A percentile compares a stretch with the other conserved stretches of the same genome.
phyloP scores from a whole-genome alignment of 2,329 filamentous ascomycete species.

The Cephalotrichum gorgonifer region DNA sequence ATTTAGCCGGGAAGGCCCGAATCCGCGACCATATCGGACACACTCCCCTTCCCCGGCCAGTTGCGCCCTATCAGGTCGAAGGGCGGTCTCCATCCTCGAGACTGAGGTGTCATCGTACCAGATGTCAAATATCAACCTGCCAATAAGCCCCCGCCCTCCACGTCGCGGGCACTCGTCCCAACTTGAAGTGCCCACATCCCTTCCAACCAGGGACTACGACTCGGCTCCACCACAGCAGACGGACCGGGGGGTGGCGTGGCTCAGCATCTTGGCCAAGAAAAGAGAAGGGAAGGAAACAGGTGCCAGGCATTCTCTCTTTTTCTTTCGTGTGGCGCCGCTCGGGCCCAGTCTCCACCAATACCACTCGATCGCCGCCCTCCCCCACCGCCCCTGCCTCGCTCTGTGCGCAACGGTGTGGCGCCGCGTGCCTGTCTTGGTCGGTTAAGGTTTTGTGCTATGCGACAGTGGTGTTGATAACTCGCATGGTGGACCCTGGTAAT shows the following conservation, averaged over 20 bases:
- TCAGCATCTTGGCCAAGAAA: too few species aligned
- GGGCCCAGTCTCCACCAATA: not conserved
- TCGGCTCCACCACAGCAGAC: not conserved
- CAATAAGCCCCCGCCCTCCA: not conserved
- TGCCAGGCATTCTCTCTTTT: not conserved
- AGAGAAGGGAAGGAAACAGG: too few species aligned
- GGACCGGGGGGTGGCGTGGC: too few species aligned
- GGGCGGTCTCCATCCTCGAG: not conserved
- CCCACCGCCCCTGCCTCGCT: not conserved
- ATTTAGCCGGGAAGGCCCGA: constrained; percentile 6
- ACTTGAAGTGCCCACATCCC: not conserved
- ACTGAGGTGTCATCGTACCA: constrained; percentile 4
- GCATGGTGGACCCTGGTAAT: not conserved
- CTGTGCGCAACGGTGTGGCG: not conserved
- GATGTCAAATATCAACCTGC: not conserved
- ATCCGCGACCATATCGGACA: constrained; percentile 2
- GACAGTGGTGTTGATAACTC: not conserved
- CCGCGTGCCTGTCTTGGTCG: not conserved
- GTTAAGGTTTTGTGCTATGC: not conserved
- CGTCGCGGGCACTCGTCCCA: not conserved
- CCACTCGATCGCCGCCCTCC: not conserved
- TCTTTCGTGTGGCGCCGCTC: not conserved
- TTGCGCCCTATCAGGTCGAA: constrained; percentile 2
- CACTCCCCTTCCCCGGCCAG: not conserved
- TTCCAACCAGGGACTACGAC: not conserved